Conservation (phyloP, 192 early-diverging fungal genomes). For the Backusella australiensis region DNA sequence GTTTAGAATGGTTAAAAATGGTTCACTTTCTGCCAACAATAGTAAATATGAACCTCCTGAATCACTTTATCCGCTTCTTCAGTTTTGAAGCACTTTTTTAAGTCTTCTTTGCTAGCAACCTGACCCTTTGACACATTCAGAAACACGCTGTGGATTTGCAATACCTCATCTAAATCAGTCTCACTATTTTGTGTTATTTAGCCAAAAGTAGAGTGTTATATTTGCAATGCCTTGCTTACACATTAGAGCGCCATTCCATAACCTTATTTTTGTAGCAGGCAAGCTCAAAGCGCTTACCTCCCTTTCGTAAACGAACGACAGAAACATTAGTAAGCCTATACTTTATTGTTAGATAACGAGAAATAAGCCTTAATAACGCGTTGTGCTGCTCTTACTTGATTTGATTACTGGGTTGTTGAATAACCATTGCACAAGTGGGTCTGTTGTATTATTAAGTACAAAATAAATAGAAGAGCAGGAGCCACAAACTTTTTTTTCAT, state of each 20-base stretch:
- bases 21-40: neutral
- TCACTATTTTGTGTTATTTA: conserved; percentile 53
- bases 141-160: conserved; percentile 94
- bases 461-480: too few species aligned
- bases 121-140: conserved; percentile 97
- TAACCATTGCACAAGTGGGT: conserved; percentile 10
- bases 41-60: conserved; percentile 42
- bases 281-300: conserved; percentile 97
- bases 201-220: neutral
- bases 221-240: conserved; percentile 52
- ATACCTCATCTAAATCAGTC: conserved; percentile 94
- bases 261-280: conserved; percentile 99
- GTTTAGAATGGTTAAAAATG: neutral
- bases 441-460: too few species aligned
- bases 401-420: conserved; percentile 40
- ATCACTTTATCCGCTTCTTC: conserved; percentile 81
- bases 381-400: conserved; percentile 36
- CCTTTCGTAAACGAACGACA: conserved; percentile 91
- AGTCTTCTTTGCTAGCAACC: conserved; percentile 84
- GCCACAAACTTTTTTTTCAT: too few species aligned
- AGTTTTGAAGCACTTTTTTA: conserved; percentile 87
- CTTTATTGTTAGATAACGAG: neutral
- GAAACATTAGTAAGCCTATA: conserved; percentile 94
- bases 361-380: neutral
- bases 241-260: conserved; percentile 88